phyloP scores from a whole-genome alignment of 2,329 filamentous ascomycete genomes.

The Zasmidium cellare region DNA sequence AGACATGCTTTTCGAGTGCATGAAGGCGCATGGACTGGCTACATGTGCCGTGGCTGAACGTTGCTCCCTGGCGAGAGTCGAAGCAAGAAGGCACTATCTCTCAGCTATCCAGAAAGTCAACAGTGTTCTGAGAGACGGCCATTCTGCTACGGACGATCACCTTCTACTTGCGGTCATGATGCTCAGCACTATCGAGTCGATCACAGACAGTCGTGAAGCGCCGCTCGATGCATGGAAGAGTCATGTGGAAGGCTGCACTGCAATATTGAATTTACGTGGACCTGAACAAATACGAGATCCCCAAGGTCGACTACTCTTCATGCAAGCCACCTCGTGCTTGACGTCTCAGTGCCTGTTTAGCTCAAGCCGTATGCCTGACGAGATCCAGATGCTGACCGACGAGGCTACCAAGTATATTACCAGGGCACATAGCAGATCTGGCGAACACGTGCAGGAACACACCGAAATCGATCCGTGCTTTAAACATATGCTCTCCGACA shows the following conservation, averaged over 20 bases:
- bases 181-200: neutral
- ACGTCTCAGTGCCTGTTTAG: neutral
- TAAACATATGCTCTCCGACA: neutral
- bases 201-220: neutral
- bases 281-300: neutral
- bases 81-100: neutral
- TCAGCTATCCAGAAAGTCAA: neutral
- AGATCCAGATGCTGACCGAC: neutral
- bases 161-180: neutral
- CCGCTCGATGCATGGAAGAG: neutral
- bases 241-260: neutral
- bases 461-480: neutral
- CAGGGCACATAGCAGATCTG: neutral
- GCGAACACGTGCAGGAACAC: neutral
- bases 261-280: neutral
- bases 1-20: neutral
- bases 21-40: neutral
- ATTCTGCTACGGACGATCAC: neutral
- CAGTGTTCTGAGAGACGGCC: neutral
- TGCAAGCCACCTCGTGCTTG: neutral
- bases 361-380: neutral
- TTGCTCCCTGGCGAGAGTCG: neutral
- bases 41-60: neutral
- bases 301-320: neutral
- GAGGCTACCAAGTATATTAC: neutral